Evolutionary conservation across 495 filamentous ascomycete genomes (phyloP), one percentile per base, ranked within the genome.

Genomic region (Aspergillus ostianus): DNA sequence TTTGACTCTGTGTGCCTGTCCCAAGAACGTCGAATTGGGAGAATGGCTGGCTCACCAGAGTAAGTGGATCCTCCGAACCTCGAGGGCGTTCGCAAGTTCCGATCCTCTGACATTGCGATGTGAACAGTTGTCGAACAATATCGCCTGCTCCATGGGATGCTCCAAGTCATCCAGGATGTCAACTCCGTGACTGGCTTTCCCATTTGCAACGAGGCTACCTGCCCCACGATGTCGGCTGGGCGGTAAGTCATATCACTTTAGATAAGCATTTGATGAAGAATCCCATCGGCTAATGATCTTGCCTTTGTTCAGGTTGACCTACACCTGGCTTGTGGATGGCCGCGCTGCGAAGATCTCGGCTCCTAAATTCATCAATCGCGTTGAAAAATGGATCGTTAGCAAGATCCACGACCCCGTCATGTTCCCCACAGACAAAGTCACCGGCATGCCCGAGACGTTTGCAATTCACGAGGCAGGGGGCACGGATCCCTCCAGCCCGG

Each of bases 11-110:
- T 93, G 91, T 64, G 90, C 90, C 53, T 89, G 90, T 68, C 93
- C 93, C 9, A 90, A 90, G 72, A 88, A 91, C 53, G 88, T 96
- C 27, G 93, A 96, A 70, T 82, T 90, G 60, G 92, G 91, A 32
- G 93, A 97, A 68, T 97, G 93, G 93, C 77, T 96, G 60, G 92
- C 92, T 55, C 92, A 96, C 74, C 93, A 96, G 84, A 88, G 93
- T 95, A 79, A 74, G 80, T 67, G 21, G 48, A 49, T 48, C 27
- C 36, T 5, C 13, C 13, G 36, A 41, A 17, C 5, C 36, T 41
- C 13, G 36, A 41, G 13, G 36, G 5, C 36, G 36, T 41, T 41
- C 12, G 36, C 36, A 41, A 17, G 36, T 13, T 5, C 36, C 36
- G 36, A 15, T 12, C 4, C 45, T 51, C 15, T 27, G n/a, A 23